Evolutionary conservation across 441 rosid species (phyloP).

Genomic region (Sinapis alba): DNA sequence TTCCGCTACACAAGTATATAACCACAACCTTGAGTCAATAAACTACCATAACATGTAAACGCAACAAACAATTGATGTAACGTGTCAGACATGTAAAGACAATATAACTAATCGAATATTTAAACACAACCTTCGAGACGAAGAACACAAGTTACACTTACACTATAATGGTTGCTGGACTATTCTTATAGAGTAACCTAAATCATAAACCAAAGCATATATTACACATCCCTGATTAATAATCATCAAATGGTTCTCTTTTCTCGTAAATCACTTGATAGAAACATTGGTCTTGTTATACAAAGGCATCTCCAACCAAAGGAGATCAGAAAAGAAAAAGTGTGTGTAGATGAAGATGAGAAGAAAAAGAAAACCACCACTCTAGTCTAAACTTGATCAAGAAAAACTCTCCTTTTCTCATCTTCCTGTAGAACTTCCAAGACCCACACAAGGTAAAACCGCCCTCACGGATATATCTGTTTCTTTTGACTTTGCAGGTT

Average conservation of each 20-base stretch:
- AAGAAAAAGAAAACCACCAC: slow-evolving; percentile 30
- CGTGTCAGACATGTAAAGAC: too few relatives aligned
- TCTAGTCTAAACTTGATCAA: slow-evolving; percentile 26
- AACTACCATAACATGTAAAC: too few relatives aligned
- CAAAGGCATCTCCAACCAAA: slow-evolving; percentile 20
- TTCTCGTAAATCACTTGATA: slow-evolving; percentile 15
- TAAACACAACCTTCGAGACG: too few relatives aligned
- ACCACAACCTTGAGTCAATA: too few relatives aligned
- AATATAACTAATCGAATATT: too few relatives aligned
- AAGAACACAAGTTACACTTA: too few relatives aligned
- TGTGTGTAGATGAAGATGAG: slow-evolving; percentile 28
- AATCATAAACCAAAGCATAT: too few relatives aligned
- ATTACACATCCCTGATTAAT: slow-evolving; percentile 13
- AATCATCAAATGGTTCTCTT: slow-evolving; percentile 20
- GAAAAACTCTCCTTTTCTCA: slow-evolving; percentile 9
- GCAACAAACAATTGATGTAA: too few relatives aligned
- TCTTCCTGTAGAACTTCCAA: slow-evolving; percentile 36
- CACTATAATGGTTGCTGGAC: too few relatives aligned
- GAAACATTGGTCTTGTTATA: slow-evolving; percentile 24
- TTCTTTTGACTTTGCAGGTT: slow-evolving; percentile 19
- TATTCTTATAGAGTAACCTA: too few relatives aligned
- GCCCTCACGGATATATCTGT: slow-evolving; percentile 16
- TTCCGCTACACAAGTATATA: too few relatives aligned
- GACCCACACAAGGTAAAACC: slow-evolving; percentile 28
- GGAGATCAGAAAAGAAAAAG: slow-evolving; percentile 15